These are phyloP conservation scores for Galerina sulciceps DNA, from an alignment of 768 basidiomycete genomes.

Conservation along the genomic window DNA sequence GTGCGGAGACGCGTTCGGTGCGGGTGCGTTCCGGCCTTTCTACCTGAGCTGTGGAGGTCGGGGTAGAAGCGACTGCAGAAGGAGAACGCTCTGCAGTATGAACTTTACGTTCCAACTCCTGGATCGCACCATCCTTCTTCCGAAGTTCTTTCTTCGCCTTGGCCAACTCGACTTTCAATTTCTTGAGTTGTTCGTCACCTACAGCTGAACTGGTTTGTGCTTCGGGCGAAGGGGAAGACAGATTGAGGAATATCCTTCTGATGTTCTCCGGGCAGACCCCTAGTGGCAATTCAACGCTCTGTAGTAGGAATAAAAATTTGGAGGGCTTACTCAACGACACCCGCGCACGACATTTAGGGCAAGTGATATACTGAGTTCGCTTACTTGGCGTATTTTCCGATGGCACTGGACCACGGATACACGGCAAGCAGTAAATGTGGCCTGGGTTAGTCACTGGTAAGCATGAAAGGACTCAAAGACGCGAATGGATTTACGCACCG, in stretches of 20 bases:
- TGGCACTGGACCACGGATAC: not conserved
- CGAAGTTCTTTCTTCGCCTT: not conserved
- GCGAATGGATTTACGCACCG: not conserved
- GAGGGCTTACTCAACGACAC: not conserved
- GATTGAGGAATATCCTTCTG: conserved; percentile 3
- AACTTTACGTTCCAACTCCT: not conserved
- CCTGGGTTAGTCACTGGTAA: not conserved
- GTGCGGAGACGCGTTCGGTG: not conserved
- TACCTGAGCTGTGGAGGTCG: not conserved
- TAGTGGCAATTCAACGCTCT: not conserved
- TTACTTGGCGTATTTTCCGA: not conserved
- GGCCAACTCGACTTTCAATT: not conserved
- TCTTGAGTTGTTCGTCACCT: not conserved
- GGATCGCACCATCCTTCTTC: not conserved
- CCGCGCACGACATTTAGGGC: conserved; percentile 2
- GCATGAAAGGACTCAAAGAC: not conserved
- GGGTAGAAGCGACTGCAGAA: too few relatives aligned
- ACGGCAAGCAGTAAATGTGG: conserved; percentile 8
- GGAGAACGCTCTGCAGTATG: not conserved
- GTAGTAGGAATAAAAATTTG: not conserved
- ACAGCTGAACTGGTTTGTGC: not conserved
- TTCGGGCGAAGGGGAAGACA: not conserved
- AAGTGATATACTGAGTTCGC: not conserved
- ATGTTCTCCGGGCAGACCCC: not conserved
- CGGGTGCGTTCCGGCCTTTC: not conserved